A percentile compares a stretch with the other conserved stretches of the same genome.
phyloP scores from a whole-genome alignment of 2,329 filamentous ascomycete genomes.

The Colletotrichum euphorbiae region DNA sequence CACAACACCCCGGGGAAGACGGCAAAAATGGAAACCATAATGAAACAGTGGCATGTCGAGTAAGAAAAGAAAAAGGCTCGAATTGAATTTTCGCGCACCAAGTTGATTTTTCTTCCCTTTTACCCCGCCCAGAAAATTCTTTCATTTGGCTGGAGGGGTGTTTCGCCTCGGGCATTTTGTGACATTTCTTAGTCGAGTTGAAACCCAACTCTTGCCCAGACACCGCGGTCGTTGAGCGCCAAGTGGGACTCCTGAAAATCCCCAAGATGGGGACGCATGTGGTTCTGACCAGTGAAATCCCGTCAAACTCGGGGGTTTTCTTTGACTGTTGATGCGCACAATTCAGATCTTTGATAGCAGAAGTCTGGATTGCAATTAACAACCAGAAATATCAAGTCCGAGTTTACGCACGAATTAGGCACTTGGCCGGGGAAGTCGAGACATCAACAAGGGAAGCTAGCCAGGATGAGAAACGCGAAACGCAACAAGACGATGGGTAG shows the following conservation, averaged over 20 bases:
- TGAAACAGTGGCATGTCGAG: constrained; percentile 25
- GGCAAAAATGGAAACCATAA: constrained; percentile 12
- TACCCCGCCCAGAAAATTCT: constrained; percentile 24
- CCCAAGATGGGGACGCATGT: background rate
- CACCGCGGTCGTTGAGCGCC: constrained; percentile 25
- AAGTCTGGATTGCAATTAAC: background rate
- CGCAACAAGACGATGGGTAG: constrained; percentile 10
- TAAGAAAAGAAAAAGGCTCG: constrained; percentile 11
- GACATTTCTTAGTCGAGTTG: constrained; percentile 25
- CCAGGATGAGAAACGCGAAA: constrained; percentile 29
- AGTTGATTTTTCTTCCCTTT: background rate
- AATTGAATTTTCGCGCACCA: background rate
- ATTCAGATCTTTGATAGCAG: constrained; percentile 12
- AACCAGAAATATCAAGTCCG: constrained; percentile 10
- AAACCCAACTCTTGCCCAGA: constrained; percentile 29
- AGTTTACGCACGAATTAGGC: background rate
- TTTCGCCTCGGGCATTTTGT: constrained; percentile 33
- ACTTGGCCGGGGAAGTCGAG: constrained; percentile 10
- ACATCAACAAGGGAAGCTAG: constrained; percentile 17
- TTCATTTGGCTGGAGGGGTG: constrained; percentile 17
- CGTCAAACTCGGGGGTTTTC: background rate
- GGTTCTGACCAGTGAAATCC: background rate
- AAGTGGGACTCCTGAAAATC: constrained; percentile 33
- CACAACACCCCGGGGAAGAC: background rate
- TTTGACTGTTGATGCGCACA: background rate